phyloP scores from a whole-genome alignment of 495 filamentous ascomycete species.

The Trichoderma orchidacearum region DNA sequence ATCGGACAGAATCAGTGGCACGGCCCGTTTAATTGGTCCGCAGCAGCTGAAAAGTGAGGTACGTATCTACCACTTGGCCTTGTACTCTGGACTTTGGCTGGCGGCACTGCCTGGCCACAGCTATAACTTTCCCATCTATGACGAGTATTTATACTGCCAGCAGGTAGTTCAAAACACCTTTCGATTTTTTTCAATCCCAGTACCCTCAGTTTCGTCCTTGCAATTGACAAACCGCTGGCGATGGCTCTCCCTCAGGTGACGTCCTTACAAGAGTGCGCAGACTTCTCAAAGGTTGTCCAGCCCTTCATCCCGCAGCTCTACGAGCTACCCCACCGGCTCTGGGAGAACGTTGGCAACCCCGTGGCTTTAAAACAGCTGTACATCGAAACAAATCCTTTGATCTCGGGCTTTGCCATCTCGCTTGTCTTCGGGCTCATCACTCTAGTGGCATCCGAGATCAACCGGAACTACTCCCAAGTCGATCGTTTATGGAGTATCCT shows the following conservation, averaged over 20 bases:
- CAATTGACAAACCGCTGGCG: too few relatives aligned
- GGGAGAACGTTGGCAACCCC: conserved; percentile 39
- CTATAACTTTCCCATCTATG: too few relatives aligned
- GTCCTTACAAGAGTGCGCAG: conserved; percentile 54
- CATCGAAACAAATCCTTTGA: conserved; percentile 72
- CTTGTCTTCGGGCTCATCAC: conserved; percentile 53
- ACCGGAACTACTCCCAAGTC: conserved; percentile 86
- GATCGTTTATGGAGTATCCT: conserved; percentile 86
- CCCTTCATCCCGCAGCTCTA: conserved; percentile 71
- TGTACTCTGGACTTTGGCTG: too few relatives aligned
- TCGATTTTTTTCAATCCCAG: too few relatives aligned
- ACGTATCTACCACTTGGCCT: too few relatives aligned
- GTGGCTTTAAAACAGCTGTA: conserved; percentile 54
- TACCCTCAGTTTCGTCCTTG: too few relatives aligned
- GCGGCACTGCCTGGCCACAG: too few relatives aligned
- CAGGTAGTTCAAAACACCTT: too few relatives aligned
- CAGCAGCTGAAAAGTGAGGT: too few relatives aligned
- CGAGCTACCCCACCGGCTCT: conserved; percentile 49
- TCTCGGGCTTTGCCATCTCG: conserved; percentile 61
- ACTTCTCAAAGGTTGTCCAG: conserved; percentile 55
- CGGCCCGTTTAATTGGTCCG: background rate
- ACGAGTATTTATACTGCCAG: too few relatives aligned
- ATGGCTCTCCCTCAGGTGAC: conserved; percentile 61
- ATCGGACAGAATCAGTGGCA: background rate
- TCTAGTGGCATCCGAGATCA: conserved; percentile 65